Percentiles rank a stretch among this genome's conserved stretches.
These are phyloP conservation scores for Didymella arachidicola DNA, from an alignment of 2,329 filamentous ascomycete genomes.

Conservation along the genomic window DNA sequence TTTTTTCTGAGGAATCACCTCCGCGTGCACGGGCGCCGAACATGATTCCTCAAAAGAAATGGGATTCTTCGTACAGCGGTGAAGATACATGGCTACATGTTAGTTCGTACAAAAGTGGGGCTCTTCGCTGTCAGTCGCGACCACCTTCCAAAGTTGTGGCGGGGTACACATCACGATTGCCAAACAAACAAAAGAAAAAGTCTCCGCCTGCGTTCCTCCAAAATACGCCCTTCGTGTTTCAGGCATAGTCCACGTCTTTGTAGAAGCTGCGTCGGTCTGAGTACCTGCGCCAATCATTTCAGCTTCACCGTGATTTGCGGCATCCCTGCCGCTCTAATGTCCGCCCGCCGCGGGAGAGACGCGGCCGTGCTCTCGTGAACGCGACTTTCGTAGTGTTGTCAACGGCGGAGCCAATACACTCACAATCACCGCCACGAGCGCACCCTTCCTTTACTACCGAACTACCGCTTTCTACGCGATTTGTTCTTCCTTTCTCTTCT, in stretches of 20 bases:
- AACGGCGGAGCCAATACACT: conserved; percentile 30
- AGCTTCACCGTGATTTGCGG: conserved; percentile 21
- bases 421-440: conserved; percentile 30
- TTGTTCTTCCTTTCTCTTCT: conserved; percentile 3
- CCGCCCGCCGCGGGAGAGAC: conserved; percentile 20
- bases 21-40: too few species aligned
- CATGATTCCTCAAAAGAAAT: too few species aligned
- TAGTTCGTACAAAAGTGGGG: background rate
- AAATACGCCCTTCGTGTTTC: conserved; percentile 7
- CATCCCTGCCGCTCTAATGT: conserved; percentile 33
- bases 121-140: background rate
- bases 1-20: too few species aligned
- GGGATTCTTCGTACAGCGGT: too few species aligned
- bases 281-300: conserved; percentile 26
- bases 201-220: background rate
- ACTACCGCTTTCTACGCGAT: background rate
- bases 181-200: conserved; percentile 9
- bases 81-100: too few species aligned
- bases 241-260: conserved; percentile 8
- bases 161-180: conserved; percentile 9
- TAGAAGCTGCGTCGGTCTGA: conserved; percentile 6
- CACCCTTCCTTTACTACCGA: conserved; percentile 1
- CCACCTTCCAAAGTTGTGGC: background rate
- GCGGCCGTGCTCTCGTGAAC: conserved; percentile 27
- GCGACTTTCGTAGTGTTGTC: conserved; percentile 26